Base-by-base conservation (phyloP, 2,329 filamentous ascomycete species). In the Monilinia aucupariae region DNA sequence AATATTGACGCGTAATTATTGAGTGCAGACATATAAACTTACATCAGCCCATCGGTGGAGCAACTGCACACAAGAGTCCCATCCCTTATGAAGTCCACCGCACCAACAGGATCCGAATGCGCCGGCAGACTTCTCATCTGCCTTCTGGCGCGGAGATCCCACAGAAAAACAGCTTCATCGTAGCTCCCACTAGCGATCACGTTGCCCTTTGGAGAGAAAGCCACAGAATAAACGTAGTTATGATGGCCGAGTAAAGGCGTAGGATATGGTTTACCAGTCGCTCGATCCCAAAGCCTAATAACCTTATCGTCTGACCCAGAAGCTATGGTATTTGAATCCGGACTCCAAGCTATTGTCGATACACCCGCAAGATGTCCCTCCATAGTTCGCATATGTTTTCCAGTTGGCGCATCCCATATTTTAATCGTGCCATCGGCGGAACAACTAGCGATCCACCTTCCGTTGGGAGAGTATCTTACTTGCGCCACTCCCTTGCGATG, bases 181-280 rank as follows among this genome's bases (percentile, higher is more conserved):
- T 97, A 97, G 67, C 90, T 96, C 15, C 94, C 94, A 68, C 90
- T 96, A 20, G 92, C 94, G 41, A 99, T 83, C 73, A 97, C 96
- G 73, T 99, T 99, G 30, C 94, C 94, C 75, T 97, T 97, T 1
- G 94, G 94, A n/a, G 91, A 93, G 75, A 97, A 97, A 7, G 92
- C 92, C 41, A 99, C 80, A 58, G 89, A 91, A 76, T 96, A 96
- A 39, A 99, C 88, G 76, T 97, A 97, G 76, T 96, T 97, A 75
- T 97, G 92, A 72, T 99, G 94, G 2, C 94, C 93, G 30, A 89
- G 81, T 68, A 97, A 80, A 6, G 85, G 83, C 39, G 68, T 71
- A 39, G 76, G 77, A 64, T 80, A 81, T 17, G 82, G 82, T 9
- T 81, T 77, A 0, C 82, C 82, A 27, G 85, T 87, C 22, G 85